Conservation (phyloP, 2,329 filamentous ascomycete genomes). For the Pseudocercospora vitis region DNA sequence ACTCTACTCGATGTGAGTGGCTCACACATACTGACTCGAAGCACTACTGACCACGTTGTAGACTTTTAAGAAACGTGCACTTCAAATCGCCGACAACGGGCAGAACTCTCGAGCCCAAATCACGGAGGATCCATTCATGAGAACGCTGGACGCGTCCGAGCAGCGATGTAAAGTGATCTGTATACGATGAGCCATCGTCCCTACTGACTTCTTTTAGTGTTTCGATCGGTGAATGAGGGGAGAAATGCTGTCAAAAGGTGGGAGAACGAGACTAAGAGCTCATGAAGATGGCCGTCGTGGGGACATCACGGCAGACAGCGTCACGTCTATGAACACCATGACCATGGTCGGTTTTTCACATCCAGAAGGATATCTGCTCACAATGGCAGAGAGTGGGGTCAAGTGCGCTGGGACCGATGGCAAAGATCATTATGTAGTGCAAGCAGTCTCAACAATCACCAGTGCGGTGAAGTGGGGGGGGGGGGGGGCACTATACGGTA, state of each 20-base stretch:
- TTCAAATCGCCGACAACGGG: constrained; percentile 83
- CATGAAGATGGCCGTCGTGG: too few relatives aligned
- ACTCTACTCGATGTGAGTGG: constrained; percentile 49
- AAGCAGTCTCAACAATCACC: too few relatives aligned
- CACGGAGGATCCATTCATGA: constrained; percentile 71
- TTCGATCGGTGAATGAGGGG: constrained; percentile 51
- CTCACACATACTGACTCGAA: background rate
- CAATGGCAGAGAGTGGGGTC: too few relatives aligned
- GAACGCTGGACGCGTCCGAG: constrained; percentile 88
- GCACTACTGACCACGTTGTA: constrained; percentile 34
- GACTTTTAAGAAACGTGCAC: constrained; percentile 78
- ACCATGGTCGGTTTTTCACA: too few relatives aligned
- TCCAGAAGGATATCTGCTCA: too few relatives aligned
- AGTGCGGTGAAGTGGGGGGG: too few relatives aligned
- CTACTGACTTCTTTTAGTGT: constrained; percentile 39
- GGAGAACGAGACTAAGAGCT: constrained; percentile 22
- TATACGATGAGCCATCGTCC: background rate
- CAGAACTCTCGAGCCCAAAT: constrained; percentile 65
- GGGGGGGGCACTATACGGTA: too few relatives aligned
- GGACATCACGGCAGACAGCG: too few relatives aligned
- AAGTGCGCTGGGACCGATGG: too few relatives aligned
- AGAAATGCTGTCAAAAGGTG: constrained; percentile 48
- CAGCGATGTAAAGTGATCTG: constrained; percentile 47
- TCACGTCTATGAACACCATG: too few relatives aligned
- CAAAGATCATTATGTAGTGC: too few relatives aligned